Conservation (phyloP, 352 stramenopile species). For the Chrysophaeum taylorii region DNA sequence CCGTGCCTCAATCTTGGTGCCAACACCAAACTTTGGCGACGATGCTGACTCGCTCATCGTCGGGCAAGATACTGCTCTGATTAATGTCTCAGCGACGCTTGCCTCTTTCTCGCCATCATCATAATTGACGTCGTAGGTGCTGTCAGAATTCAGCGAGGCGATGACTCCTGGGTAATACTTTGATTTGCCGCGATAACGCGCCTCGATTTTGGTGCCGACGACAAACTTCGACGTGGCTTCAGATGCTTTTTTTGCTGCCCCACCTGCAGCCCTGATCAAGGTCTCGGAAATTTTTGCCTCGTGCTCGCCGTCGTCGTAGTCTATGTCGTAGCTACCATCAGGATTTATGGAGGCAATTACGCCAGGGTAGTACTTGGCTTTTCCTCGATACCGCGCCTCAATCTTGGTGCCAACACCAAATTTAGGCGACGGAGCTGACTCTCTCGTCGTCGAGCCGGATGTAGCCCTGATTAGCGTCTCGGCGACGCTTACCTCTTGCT, state of each 20-base stretch:
- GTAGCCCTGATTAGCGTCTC: constrained; percentile 18
- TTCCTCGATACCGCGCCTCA: constrained; percentile 24
- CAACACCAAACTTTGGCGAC: constrained; percentile 15
- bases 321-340: constrained; percentile 44
- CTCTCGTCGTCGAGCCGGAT: constrained; percentile 24
- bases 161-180: constrained; percentile 45
- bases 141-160: constrained; percentile 32
- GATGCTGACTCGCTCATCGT: constrained; percentile 25
- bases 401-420: constrained; percentile 21
- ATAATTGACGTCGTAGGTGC: constrained; percentile 56
- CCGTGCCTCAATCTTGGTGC: constrained; percentile 25
- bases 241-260: not conserved
- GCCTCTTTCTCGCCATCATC: constrained; percentile 54
- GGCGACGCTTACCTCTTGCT: constrained; percentile 6
- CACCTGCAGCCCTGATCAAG: constrained; percentile 31
- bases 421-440: not conserved
- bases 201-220: constrained; percentile 26
- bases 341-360: constrained; percentile 30
- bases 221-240: too few relatives aligned
- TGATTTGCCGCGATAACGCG: constrained; percentile 15
- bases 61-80: constrained; percentile 14
- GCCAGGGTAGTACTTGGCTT: constrained; percentile 40
- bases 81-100: constrained; percentile 1
- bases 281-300: constrained; percentile 26
- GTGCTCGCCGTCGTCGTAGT: constrained; percentile 52